Percentiles rank a stretch among this genome's conserved stretches.
Evolutionary conservation across 805 yeast genomes (phyloP).

Genomic region (Saturnispora silvae): DNA sequence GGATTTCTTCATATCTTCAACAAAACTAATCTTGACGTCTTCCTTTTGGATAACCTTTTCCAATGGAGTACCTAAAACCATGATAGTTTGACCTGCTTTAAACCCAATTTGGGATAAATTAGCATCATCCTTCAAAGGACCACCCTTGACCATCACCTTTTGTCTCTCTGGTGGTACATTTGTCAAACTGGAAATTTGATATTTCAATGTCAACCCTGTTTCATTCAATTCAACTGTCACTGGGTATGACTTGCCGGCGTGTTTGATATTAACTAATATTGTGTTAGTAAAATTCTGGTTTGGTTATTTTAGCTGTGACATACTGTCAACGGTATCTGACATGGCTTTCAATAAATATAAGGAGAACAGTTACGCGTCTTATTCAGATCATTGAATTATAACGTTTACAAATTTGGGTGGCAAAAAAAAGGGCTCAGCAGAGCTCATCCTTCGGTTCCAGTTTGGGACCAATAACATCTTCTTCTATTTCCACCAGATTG

Average conservation of each 20-base stretch:
- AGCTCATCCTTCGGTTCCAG: not conserved
- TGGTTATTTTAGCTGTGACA: not conserved
- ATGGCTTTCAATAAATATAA: not conserved
- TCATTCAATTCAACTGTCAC: constrained; percentile 43
- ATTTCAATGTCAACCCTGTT: constrained; percentile 54
- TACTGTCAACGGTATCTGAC: constrained; percentile 5
- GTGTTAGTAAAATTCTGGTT: not conserved
- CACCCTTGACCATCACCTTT: constrained; percentile 81
- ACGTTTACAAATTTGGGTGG: no score
- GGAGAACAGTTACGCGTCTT: not conserved
- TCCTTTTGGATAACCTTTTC: constrained; percentile 32
- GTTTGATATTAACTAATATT: constrained; percentile 34
- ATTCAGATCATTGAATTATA: not conserved
- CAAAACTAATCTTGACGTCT: constrained; percentile 44
- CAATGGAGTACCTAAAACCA: constrained; percentile 92
- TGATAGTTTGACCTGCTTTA: constrained; percentile 56
- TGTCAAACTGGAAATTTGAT: constrained; percentile 60
- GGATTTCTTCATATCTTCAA: constrained; percentile 46
- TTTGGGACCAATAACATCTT: not conserved
- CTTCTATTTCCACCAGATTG: constrained; percentile 43
- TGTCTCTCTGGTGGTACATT: constrained; percentile 84
- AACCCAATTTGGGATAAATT: constrained; percentile 41
- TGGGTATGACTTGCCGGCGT: constrained; percentile 58
- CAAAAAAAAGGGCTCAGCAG: constrained; percentile 1
- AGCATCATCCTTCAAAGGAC: constrained; percentile 66